Percentiles rank a stretch among this genome's conserved stretches.
Conservation (phyloP, 2,329 filamentous ascomycete genomes). For the Chaetomium olivaceum region DNA sequence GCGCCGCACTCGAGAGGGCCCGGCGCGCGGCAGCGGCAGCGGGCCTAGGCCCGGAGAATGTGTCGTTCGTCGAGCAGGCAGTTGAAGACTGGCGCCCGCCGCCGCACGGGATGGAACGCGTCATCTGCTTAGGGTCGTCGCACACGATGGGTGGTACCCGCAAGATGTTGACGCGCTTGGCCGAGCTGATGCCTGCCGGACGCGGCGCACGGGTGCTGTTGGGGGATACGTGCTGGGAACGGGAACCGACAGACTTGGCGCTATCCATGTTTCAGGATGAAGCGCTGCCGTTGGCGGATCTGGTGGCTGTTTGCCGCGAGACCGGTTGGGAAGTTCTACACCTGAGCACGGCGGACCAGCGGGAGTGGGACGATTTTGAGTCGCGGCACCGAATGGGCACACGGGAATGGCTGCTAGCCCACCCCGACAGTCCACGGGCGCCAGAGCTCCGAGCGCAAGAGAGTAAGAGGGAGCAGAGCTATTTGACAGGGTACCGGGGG, state of each 20-base stretch:
- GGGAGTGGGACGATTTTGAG: conserved; percentile 20
- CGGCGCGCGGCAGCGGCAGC: background rate
- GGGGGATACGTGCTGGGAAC: conserved; percentile 16
- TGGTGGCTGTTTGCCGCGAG: conserved; percentile 9
- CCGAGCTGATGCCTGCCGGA: background rate
- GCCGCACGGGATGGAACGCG: background rate
- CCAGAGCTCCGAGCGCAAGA: background rate
- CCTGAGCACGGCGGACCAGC: conserved; percentile 11
- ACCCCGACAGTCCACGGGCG: background rate
- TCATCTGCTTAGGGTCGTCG: conserved; percentile 9
- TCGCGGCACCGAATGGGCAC: conserved; percentile 8
- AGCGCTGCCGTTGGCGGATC: background rate
- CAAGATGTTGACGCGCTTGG: conserved; percentile 2
- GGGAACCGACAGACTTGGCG: background rate
- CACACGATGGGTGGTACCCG: conserved; percentile 1
- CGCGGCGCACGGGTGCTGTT: background rate
- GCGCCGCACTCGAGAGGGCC: background rate
- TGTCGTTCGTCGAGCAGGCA: background rate
- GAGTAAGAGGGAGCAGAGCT: conserved; percentile 4
- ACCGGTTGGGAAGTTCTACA: conserved; percentile 12
- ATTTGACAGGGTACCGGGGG: conserved; percentile 6
- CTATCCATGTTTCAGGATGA: background rate
- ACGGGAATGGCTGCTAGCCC: conserved; percentile 11
- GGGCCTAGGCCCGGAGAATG: background rate
- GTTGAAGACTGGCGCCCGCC: background rate